These are phyloP conservation scores for Graphium sp. DNA, from an alignment of 2,329 filamentous ascomycete species.

Conservation along the genomic window DNA sequence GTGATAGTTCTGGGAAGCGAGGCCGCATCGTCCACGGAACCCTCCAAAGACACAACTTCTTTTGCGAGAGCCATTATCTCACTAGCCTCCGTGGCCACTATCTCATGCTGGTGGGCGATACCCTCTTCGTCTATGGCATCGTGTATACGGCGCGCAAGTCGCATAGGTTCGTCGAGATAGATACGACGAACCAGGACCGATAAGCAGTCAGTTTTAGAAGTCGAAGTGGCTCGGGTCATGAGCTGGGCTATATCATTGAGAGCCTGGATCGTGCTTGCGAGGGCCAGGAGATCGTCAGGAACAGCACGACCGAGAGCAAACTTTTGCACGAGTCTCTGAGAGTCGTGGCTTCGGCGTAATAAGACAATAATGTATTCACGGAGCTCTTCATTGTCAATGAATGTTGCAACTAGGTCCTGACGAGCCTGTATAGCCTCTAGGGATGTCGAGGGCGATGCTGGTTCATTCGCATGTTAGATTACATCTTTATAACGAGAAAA, in stretches of 20 bases:
- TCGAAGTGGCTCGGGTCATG: slow-evolving; percentile 11
- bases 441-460: slow-evolving; percentile 84
- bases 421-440: slow-evolving; percentile 60
- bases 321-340: slow-evolving; percentile 79
- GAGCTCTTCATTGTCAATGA: slow-evolving; percentile 49
- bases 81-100: slow-evolving; percentile 54
- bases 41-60: slow-evolving; percentile 51
- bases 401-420: slow-evolving; percentile 64
- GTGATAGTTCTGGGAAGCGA: slow-evolving; percentile 29
- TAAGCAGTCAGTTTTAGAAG: slow-evolving; percentile 25
- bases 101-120: slow-evolving; percentile 61
- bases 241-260: slow-evolving; percentile 47
- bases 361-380: slow-evolving; percentile 53
- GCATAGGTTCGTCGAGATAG: slow-evolving; percentile 46
- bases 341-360: slow-evolving; percentile 65
- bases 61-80: slow-evolving; percentile 60
- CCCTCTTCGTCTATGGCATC: slow-evolving; percentile 86
- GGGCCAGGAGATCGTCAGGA: slow-evolving; percentile 70
- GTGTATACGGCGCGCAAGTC: slow-evolving; percentile 55
- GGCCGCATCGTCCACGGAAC: slow-evolving; percentile 35
- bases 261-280: slow-evolving; percentile 66
- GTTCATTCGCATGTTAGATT: too few relatives aligned
- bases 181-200: slow-evolving; percentile 36
- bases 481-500: too few relatives aligned
- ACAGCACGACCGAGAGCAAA: slow-evolving; percentile 88